These are phyloP conservation scores for Colletotrichum tamarilloi DNA, from an alignment of 2,329 filamentous ascomycete species.

Conservation along the genomic window DNA sequence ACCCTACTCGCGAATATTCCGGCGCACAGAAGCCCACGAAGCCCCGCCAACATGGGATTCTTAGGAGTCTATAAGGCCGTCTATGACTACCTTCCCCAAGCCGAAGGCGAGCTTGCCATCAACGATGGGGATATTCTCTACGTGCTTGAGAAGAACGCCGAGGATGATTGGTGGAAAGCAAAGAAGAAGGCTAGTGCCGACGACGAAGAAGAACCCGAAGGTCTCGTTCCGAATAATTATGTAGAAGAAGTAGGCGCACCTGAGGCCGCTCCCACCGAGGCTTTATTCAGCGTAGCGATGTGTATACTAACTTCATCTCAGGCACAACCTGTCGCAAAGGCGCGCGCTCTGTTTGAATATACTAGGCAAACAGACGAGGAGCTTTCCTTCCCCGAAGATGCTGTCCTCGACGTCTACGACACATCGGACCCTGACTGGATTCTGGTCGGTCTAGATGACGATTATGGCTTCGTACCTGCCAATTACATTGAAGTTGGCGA, in stretches of 20 bases:
- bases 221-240: constrained; percentile 94
- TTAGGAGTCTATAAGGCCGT: constrained; percentile 89
- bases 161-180: constrained; percentile 93
- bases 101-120: constrained; percentile 86
- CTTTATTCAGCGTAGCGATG: neutral
- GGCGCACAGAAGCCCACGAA: no score
- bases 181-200: constrained; percentile 88
- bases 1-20: neutral
- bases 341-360: constrained; percentile 98
- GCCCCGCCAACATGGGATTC: constrained; percentile 77
- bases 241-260: constrained; percentile 78
- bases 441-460: constrained; percentile 83
- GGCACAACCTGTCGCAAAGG: constrained; percentile 70
- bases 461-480: constrained; percentile 93
- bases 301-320: constrained; percentile 43
- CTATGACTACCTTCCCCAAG: constrained; percentile 92
- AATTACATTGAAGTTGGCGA: constrained; percentile 89
- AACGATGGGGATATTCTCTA: constrained; percentile 89
- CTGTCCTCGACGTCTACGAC: constrained; percentile 86
- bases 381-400: constrained; percentile 93
- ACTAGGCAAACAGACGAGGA: constrained; percentile 97
- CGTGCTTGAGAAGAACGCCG: constrained; percentile 82
- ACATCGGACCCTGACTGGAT: constrained; percentile 96
- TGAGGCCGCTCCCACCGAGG: neutral
- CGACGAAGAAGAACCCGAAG: constrained; percentile 91